Evolutionary conservation across 2,329 filamentous ascomycete genomes (phyloP).

Genomic region (Penicillium palitans): DNA sequence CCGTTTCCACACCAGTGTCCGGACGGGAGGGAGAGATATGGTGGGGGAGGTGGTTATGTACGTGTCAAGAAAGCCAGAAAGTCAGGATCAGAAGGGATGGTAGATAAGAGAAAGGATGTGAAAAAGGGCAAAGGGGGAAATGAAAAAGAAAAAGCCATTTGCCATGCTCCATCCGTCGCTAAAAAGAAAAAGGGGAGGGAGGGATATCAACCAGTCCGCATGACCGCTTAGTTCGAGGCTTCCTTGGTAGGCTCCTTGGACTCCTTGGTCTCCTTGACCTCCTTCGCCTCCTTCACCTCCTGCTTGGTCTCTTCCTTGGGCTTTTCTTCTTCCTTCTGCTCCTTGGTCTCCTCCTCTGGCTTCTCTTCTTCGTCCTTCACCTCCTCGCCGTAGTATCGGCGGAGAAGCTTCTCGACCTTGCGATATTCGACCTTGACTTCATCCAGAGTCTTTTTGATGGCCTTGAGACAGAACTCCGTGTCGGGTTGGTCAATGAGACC

Average conservation of each 20-base stretch:
- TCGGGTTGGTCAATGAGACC: conserved; percentile 67
- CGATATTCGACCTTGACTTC: conserved; percentile 74
- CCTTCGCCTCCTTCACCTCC: conserved; percentile 6
- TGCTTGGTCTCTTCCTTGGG: conserved; percentile 14
- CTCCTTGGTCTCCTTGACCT: conserved; percentile 6
- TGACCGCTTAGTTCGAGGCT: conserved; percentile 12
- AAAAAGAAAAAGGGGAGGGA: conserved; percentile 22
- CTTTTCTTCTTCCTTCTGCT: conserved; percentile 4
- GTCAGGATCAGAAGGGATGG: not conserved
- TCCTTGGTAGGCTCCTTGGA: conserved; percentile 8
- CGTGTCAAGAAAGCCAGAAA: conserved; percentile 13
- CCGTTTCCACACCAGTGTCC: conserved; percentile 1
- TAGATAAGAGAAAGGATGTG: conserved; percentile 8
- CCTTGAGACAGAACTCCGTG: conserved; percentile 65
- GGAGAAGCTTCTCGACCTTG: conserved; percentile 69
- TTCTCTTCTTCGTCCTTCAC: conserved; percentile 17
- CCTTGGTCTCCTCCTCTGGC: conserved; percentile 9
- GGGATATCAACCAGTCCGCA: conserved; percentile 13
- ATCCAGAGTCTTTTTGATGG: conserved; percentile 68
- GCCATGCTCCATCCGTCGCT: conserved; percentile 32
- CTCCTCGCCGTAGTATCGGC: conserved; percentile 65
- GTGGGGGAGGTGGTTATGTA: conserved; percentile 17
- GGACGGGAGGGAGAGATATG: not conserved
- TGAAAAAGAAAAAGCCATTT: conserved; percentile 26
- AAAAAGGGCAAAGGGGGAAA: conserved; percentile 13